Base-by-base conservation (phyloP, 2,329 filamentous ascomycete genomes). In the Ceratocystis destructans region DNA sequence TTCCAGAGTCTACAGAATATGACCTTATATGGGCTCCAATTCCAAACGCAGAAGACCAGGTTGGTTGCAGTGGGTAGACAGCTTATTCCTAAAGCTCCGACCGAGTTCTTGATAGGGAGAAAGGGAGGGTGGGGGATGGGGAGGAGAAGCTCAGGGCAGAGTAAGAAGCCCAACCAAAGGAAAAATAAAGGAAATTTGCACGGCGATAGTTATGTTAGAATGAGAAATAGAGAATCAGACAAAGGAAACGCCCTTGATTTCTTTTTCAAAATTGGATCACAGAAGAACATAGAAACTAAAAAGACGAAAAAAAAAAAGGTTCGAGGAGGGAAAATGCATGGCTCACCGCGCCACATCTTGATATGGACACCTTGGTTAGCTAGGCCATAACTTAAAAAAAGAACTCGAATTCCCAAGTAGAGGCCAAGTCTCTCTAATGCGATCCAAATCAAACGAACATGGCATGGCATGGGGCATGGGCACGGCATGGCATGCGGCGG, bases 301-400 rank as follows among this genome's bases (percentile, higher is more conserved):
- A 28, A 53, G 22, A 53, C n/a, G 22, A 48, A n/a, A n/a, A n/a
- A 53, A 53, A 53, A 53, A 6, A 41, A 50, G 31, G 65, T 57
- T 8, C 45, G 15, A 15, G 17, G 15, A 41, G 53, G 22, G 20
- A 2, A 25, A 20, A 55, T 64, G 45, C 10, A 53, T 53, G 48
- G 48, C 15, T 25, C 22, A 15, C 48, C 48, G 48, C 48, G 48
- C 48, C 48, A 53, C 48, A 53, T 53, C 48, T 41, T 53, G 48
- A 28, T 53, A 53, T 53, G 48, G 48, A 53, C 48, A 53, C 48
- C 25, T 20, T 59, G 20, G 55, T 20, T 59, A 37, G 55, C 28
- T 37, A 31, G 55, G 12, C 55, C 28, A 59, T 37, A n/a, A 31
- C 28, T 59, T 59, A 59, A 53, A 53, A 53, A 64, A 50, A 22